Evolutionary conservation across 163 green algal genomes (phyloP).

Genomic region (Coccomyxa subellipsoidea): DNA sequence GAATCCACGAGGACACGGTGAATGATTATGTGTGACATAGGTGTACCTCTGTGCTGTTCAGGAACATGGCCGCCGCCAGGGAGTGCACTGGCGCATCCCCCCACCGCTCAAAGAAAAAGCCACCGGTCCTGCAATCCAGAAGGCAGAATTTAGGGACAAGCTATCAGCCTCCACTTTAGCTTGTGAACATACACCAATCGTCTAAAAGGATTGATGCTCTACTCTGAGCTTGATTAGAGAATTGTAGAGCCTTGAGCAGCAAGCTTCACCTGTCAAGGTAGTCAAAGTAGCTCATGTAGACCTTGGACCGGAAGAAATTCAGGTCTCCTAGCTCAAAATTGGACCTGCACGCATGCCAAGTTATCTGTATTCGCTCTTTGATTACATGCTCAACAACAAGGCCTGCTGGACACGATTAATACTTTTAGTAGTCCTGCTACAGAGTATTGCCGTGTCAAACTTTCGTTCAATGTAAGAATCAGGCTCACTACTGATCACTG

Average conservation of each 20-base stretch:
- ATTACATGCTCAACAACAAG: too few species aligned
- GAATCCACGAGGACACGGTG: not conserved
- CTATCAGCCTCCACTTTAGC: too few species aligned
- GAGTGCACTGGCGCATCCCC: conserved; percentile 46
- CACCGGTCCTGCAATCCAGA: not conserved
- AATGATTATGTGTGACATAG: not conserved
- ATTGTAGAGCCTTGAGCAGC: not conserved
- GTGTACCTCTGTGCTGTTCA: conserved; percentile 22
- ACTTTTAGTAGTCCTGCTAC: too few species aligned
- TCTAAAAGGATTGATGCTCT: too few species aligned
- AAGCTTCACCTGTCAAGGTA: conserved; percentile 19
- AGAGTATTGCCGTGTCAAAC: too few species aligned
- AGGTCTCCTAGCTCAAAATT: conserved; percentile 51
- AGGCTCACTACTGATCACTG: too few species aligned
- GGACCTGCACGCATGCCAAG: not conserved
- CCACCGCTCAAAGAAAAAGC: conserved; percentile 48
- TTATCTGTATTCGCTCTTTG: too few species aligned
- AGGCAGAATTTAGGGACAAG: too few species aligned
- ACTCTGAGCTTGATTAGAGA: too few species aligned
- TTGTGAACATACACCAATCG: too few species aligned
- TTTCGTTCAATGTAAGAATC: too few species aligned
- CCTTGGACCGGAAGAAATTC: conserved; percentile 30
- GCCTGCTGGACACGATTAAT: too few species aligned
- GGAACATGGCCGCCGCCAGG: conserved; percentile 33
- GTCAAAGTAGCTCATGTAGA: conserved; percentile 36